These are phyloP conservation scores for Crithidia brevicula DNA, from an alignment of 208 protist genomes.

Conservation along the genomic window DNA sequence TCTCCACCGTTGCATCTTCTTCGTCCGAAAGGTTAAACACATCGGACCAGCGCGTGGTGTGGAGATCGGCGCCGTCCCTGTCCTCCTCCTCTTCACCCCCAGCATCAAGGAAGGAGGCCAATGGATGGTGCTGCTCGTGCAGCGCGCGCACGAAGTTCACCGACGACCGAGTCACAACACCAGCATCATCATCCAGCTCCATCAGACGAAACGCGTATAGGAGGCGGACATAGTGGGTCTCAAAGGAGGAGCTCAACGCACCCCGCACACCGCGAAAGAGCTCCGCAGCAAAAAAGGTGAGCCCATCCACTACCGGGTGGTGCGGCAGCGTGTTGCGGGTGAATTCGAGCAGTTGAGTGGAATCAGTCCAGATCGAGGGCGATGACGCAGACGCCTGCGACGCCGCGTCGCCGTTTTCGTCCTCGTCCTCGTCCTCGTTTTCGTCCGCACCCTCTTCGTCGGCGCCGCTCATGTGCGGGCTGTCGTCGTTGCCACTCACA, in stretches of 20 bases:
- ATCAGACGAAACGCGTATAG: slow-evolving; percentile 56
- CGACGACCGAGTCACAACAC: background rate
- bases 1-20: background rate
- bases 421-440: slow-evolving; percentile 15
- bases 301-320: slow-evolving; percentile 71
- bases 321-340: slow-evolving; percentile 41
- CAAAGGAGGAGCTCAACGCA: slow-evolving; percentile 80
- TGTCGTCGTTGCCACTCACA: background rate
- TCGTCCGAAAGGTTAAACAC: slow-evolving; percentile 5
- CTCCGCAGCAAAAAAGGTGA: slow-evolving; percentile 69
- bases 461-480: background rate
- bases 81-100: slow-evolving; percentile 17
- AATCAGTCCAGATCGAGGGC: slow-evolving; percentile 27
- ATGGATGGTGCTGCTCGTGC: slow-evolving; percentile 25
- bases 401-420: background rate
- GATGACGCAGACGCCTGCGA: slow-evolving; percentile 9
- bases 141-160: slow-evolving; percentile 24
- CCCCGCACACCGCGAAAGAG: slow-evolving; percentile 86
- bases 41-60: slow-evolving; percentile 25
- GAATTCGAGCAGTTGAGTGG: slow-evolving; percentile 40
- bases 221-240: slow-evolving; percentile 62
- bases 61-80: background rate
- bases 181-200: background rate
- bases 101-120: slow-evolving; percentile 26
- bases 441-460: slow-evolving; percentile 21